phyloP scores from a whole-genome alignment of 140 eudicot genomes.

The Bidens hawaiensis region DNA sequence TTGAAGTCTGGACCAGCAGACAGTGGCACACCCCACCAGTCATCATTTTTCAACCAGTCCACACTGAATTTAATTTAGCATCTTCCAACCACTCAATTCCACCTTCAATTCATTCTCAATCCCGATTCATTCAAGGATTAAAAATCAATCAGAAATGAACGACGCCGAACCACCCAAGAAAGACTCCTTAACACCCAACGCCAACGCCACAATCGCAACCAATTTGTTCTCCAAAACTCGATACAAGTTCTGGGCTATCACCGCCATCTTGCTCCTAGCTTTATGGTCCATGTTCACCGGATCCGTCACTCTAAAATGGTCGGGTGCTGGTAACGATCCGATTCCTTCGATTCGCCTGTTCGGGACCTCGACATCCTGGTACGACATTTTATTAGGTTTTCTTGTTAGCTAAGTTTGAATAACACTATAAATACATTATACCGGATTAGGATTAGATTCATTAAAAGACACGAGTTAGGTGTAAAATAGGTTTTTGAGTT shows the following conservation, averaged over 20 bases:
- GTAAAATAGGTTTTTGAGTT: too few species aligned
- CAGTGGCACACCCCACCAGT: too few species aligned
- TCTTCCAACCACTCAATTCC: slow-evolving; percentile 24
- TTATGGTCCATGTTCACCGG: slow-evolving; percentile 97
- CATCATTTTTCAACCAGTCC: slow-evolving; percentile 30
- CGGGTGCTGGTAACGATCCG: slow-evolving; percentile 48
- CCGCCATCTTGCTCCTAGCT: slow-evolving; percentile 65
- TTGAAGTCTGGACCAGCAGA: slow-evolving; percentile 1
- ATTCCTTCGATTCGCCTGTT: slow-evolving; percentile 33
- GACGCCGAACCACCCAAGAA: slow-evolving; percentile 28
- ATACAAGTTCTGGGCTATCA: slow-evolving; percentile 84
- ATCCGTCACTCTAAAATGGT: slow-evolving; percentile 83
- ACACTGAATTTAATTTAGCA: slow-evolving; percentile 29
- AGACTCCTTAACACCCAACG: slow-evolving; percentile 17
- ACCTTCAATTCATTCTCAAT: too few species aligned
- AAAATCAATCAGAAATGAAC: too few species aligned
- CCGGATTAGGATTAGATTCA: too few species aligned
- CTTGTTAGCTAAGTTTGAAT: too few species aligned
- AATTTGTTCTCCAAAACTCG: slow-evolving; percentile 33
- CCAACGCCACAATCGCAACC: slow-evolving; percentile 8
- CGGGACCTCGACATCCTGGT: slow-evolving; percentile 43
- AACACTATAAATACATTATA: too few species aligned
- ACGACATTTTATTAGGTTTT: too few species aligned
- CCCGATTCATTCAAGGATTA: too few species aligned
- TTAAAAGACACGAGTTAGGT: too few species aligned